These are phyloP conservation scores for Ceratobasidium sp. DNA, from an alignment of 1,284 basidiomycete genomes.

Conservation along the genomic window DNA sequence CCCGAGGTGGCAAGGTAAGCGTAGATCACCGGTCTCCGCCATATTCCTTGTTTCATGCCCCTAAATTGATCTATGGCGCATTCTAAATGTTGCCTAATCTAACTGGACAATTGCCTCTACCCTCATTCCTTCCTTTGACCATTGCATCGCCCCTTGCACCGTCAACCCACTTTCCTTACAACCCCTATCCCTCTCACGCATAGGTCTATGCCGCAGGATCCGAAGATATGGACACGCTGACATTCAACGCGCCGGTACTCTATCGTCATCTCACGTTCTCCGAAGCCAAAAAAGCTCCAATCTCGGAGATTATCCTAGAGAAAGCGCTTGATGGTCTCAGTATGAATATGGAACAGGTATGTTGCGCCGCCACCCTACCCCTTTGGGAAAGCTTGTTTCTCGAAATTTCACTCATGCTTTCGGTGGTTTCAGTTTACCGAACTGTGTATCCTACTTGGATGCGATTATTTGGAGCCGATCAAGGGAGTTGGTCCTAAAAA, in stretches of 20 bases:
- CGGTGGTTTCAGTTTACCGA: constrained; percentile 81
- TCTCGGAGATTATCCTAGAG: constrained; percentile 88
- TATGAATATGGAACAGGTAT: constrained; percentile 90
- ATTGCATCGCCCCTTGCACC: background rate
- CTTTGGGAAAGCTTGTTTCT: background rate
- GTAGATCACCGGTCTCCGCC: background rate
- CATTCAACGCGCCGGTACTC: constrained; percentile 90
- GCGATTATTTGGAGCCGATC: constrained; percentile 97
- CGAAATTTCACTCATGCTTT: background rate
- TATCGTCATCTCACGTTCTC: constrained; percentile 97
- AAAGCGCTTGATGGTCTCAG: constrained; percentile 86
- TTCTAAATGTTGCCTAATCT: background rate
- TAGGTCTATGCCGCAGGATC: constrained; percentile 96
- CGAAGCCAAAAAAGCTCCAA: constrained; percentile 99
- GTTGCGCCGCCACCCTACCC: constrained; percentile 38
- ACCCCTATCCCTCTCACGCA: constrained; percentile 1
- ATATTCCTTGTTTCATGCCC: background rate
- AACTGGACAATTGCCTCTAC: constrained; percentile 34
- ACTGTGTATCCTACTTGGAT: constrained; percentile 95
- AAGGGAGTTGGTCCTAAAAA: constrained; percentile 95
- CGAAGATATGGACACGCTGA: constrained; percentile 99
- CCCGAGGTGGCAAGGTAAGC: constrained; percentile 85
- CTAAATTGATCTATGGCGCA: background rate
- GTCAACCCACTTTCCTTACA: background rate
- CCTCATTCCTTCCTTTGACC: constrained; percentile 2